Percentiles rank a stretch among this genome's conserved stretches.
phyloP scores from a whole-genome alignment of 2,329 filamentous ascomycete species.

The Xylaria sp. region DNA sequence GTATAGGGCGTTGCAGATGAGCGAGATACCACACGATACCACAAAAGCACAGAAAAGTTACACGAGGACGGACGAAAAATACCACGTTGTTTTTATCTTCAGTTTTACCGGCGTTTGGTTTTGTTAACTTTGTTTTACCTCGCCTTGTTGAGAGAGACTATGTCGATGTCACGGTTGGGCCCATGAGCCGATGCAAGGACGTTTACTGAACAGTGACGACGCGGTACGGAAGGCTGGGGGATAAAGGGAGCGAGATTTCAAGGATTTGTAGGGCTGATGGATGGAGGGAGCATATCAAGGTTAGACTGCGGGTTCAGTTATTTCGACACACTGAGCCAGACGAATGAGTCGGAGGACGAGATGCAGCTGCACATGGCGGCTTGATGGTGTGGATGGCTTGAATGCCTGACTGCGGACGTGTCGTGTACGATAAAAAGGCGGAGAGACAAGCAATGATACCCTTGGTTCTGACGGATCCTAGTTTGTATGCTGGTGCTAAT shows the following conservation, averaged over 20 bases:
- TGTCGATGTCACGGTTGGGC: conserved; percentile 8
- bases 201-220: conserved; percentile 9
- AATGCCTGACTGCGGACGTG: conserved; percentile 16
- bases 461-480: conserved; percentile 32
- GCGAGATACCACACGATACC: conserved; percentile 48
- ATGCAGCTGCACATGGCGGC: conserved; percentile 2
- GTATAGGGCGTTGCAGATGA: conserved; percentile 50
- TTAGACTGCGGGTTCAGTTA: conserved; percentile 27
- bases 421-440: conserved; percentile 39
- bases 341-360: conserved; percentile 6
- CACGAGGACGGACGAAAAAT: conserved; percentile 44
- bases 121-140: conserved; percentile 19
- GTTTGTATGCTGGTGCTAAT: conserved; percentile 8
- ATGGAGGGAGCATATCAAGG: conserved; percentile 18
- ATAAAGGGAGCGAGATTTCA: neutral
- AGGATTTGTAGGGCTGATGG: conserved; percentile 15
- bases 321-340: neutral
- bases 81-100: conserved; percentile 41
- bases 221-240: conserved; percentile 8
- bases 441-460: conserved; percentile 45
- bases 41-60: conserved; percentile 49
- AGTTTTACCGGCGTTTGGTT: conserved; percentile 32
- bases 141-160: conserved; percentile 14
- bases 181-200: conserved; percentile 20
- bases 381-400: conserved; percentile 17